Evolutionary conservation across 371 early-diverging fungal species (phyloP).

Genomic region (Actinomortierella wolfii): DNA sequence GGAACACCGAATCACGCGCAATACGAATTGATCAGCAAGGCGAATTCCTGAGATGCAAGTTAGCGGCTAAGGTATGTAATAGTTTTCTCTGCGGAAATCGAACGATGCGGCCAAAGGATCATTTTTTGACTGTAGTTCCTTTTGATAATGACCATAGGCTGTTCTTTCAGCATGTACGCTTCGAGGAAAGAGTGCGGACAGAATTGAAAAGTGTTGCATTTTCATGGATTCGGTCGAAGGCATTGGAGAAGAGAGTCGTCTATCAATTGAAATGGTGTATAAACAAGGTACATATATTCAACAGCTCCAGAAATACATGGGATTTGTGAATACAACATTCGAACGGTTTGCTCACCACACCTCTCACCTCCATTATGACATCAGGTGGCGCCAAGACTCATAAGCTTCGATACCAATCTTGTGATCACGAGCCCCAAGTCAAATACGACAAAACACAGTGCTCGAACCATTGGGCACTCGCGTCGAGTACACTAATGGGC

Average conservation of each 20-base stretch:
- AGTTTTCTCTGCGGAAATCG: background rate
- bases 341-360: background rate
- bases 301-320: background rate
- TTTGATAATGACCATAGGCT: slow-evolving; percentile 21
- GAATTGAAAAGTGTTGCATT: slow-evolving; percentile 27
- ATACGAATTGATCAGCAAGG: slow-evolving; percentile 20
- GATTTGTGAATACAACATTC: background rate
- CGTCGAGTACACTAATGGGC: slow-evolving; percentile 17
- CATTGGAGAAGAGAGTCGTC: slow-evolving; percentile 34
- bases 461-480: slow-evolving; percentile 29
- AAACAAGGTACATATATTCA: slow-evolving; percentile 15
- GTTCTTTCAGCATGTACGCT: slow-evolving; percentile 34
- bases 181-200: slow-evolving; percentile 30
- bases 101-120: too few relatives aligned
- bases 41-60: slow-evolving; percentile 22
- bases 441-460: slow-evolving; percentile 20
- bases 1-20: slow-evolving; percentile 12
- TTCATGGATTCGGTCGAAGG: slow-evolving; percentile 41
- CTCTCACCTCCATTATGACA: background rate
- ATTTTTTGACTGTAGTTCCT: too few relatives aligned
- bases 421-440: slow-evolving; percentile 24
- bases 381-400: slow-evolving; percentile 41
- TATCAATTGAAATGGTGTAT: slow-evolving; percentile 32
- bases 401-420: slow-evolving; percentile 34
- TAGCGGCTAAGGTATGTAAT: slow-evolving; percentile 27